Conservation (phyloP, 1,284 basidiomycete genomes). For the Grifola frondosa region DNA sequence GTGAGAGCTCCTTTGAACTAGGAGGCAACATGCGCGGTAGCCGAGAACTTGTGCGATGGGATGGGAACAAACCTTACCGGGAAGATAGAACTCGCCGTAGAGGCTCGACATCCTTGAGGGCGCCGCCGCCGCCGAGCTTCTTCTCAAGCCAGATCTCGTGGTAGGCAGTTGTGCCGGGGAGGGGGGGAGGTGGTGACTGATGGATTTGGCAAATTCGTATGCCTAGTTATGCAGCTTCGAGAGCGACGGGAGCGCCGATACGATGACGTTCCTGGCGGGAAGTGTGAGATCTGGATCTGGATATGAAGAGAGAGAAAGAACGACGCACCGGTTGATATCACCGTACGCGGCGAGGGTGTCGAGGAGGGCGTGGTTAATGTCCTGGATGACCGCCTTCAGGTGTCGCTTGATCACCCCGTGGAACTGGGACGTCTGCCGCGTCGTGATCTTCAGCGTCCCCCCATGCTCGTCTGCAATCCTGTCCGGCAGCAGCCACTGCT, state of each 20-base stretch:
- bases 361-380: conserved; percentile 88
- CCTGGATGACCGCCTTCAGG: conserved; percentile 94
- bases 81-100: conserved; percentile 97
- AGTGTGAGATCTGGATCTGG: too few relatives aligned
- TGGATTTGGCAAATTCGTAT: conserved; percentile 81
- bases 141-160: conserved; percentile 99
- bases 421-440: conserved; percentile 99
- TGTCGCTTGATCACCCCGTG: conserved; percentile 98
- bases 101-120: conserved; percentile 92
- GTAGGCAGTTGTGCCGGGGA: conserved; percentile 92
- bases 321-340: conserved; percentile 86
- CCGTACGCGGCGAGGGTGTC: conserved; percentile 99
- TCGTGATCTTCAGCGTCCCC: conserved; percentile 96
- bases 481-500: conserved; percentile 96
- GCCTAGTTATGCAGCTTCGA: conserved; percentile 86
- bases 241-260: conserved; percentile 87
- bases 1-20: conserved; percentile 98
- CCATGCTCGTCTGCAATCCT: conserved; percentile 95
- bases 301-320: too few relatives aligned
- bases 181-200: conserved; percentile 87
- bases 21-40: too few relatives aligned
- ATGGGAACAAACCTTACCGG: conserved; percentile 69
- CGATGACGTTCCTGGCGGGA: conserved; percentile 78
- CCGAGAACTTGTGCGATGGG: too few relatives aligned
- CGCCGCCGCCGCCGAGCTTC: conserved; percentile 89